Evolutionary conservation across 345 rosid species (phyloP), one percentile per base, ranked within the genome.

Genomic region (Cardamine occulta): DNA sequence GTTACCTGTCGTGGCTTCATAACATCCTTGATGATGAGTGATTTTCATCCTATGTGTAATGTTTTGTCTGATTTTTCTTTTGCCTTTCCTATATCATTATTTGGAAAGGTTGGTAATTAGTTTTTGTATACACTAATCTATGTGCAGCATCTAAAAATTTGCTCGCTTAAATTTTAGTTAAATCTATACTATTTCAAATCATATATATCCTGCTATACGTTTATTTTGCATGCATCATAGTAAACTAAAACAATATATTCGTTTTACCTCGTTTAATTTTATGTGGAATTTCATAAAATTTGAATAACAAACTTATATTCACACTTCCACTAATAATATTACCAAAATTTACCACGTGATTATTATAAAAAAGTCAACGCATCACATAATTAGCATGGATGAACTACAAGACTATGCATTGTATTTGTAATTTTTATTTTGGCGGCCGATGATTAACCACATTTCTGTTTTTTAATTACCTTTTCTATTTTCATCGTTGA

Each of bases 331-430:
- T 18, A 15, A 54, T 6, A 14, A 32, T 17, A 15, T 17, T 12
- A 37, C 48, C 18, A 21, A 19, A 21, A 19, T 21, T 37, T 15
- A 51, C 59, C 59, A 66, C 40, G 28, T 65, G 71, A 15, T 18
- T 42, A 44, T 56, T 23, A n/a, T 31, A 35, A 57, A 64, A 45
- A 13, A 28, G 34, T 59, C 73, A 59, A 60, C 32, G 32, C 44
- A 48, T 49, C 35, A 49, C 54, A 67, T 67, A 75, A 75, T 67
- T 59, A 66, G 54, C 78, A 65, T 19, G 37, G 34, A 54, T 32
- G 23, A 23, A 29, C 31, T 21, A 7, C 8, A 39, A 39, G 34
- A 56, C 53, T 59, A 29, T 74, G 67, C 73, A 74, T 26, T 66
- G 79, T 75, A 75, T 59, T 47, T 74, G 37, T 47, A 66, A 29